Conservation (phyloP, 352 stramenopile genomes). For the Phytophthora megakarya region DNA sequence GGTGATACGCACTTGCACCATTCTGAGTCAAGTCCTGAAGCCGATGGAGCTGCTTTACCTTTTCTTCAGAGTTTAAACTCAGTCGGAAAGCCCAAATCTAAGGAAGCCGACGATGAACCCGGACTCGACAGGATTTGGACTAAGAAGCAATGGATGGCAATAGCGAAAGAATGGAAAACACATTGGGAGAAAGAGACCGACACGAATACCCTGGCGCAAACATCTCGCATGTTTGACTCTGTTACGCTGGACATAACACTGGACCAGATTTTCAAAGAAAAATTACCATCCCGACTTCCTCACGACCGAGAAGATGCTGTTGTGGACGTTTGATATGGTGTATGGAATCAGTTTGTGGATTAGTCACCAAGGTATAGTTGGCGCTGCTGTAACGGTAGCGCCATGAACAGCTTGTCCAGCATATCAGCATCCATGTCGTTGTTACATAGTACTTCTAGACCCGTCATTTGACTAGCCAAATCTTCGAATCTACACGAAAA, state of each 20-base stretch:
- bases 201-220: conserved; percentile 36
- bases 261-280: conserved; percentile 79
- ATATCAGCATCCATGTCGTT: conserved; percentile 40
- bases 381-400: conserved; percentile 49
- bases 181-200: conserved; percentile 58
- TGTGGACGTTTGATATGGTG: conserved; percentile 56
- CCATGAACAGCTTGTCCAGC: conserved; percentile 54
- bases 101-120: conserved; percentile 22
- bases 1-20: conserved; percentile 5
- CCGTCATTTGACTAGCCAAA: conserved; percentile 42
- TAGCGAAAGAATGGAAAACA: conserved; percentile 52
- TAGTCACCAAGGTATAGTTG: conserved; percentile 16
- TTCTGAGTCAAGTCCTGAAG: conserved; percentile 16
- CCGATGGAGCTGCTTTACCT: conserved; percentile 15
- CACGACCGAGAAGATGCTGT: conserved; percentile 74
- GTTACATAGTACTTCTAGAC: conserved; percentile 50
- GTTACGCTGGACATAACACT: conserved; percentile 48
- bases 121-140: conserved; percentile 40
- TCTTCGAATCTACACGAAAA: conserved; percentile 40
- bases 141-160: conserved; percentile 49
- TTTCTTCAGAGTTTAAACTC: conserved; percentile 23
- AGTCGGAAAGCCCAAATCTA: conserved; percentile 13
- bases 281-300: conserved; percentile 64
- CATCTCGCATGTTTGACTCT: conserved; percentile 37
- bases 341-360: not conserved